phyloP scores from a whole-genome alignment of 139 green algal genomes.

The Raphidocelis subcapitata region DNA sequence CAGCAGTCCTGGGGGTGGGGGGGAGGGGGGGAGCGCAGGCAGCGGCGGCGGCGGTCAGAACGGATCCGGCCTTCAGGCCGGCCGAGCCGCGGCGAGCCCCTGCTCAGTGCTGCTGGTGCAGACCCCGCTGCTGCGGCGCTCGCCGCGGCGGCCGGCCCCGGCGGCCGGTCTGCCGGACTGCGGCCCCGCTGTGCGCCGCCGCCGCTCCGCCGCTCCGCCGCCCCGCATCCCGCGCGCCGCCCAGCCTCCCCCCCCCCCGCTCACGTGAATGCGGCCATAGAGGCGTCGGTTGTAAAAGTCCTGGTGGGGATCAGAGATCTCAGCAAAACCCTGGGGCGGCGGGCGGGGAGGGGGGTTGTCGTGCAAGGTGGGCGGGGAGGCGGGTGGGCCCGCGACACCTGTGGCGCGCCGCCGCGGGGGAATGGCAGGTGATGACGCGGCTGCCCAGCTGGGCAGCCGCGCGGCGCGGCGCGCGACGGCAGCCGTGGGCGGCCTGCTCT shows the following conservation, averaged over 20 bases:
- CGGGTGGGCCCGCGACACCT: background rate
- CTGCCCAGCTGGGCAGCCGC: background rate
- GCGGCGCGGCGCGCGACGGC: background rate
- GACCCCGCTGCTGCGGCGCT: background rate
- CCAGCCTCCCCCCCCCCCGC: background rate
- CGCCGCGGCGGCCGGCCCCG: background rate
- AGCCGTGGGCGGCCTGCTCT: background rate
- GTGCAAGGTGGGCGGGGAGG: background rate
- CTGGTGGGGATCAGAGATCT: conserved; percentile 82
- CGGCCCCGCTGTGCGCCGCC: background rate
- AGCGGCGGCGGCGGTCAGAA: background rate
- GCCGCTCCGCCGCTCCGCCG: background rate
- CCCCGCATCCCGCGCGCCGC: background rate
- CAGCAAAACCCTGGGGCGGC: conserved; percentile 88
- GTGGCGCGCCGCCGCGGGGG: conserved; percentile 1
- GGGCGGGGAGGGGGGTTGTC: too few relatives aligned
- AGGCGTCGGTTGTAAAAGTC: conserved; percentile 96
- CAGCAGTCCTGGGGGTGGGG: conserved; percentile 81
- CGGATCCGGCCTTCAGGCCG: background rate
- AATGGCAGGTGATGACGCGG: background rate
- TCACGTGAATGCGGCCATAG: conserved; percentile 86
- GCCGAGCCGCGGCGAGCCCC: background rate
- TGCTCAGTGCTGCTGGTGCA: background rate
- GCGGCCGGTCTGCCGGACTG: background rate
- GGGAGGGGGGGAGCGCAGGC: background rate